phyloP scores from a whole-genome alignment of 2,329 filamentous ascomycete genomes.

The Emergomyces africanus region DNA sequence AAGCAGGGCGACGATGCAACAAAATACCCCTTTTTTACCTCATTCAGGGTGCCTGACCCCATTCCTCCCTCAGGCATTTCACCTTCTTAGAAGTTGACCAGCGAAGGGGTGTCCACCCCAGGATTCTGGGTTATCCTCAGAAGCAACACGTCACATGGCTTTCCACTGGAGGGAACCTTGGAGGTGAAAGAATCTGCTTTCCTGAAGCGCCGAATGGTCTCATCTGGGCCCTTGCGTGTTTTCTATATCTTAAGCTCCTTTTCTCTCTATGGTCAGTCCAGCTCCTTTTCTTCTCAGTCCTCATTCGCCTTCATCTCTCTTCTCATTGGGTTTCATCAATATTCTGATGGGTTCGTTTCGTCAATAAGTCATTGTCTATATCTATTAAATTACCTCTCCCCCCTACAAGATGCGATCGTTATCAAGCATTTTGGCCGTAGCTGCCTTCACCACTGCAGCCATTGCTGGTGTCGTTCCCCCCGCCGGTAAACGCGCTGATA shows the following conservation, averaged over 20 bases:
- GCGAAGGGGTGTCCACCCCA: too few species aligned
- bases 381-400: neutral
- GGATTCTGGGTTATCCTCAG: neutral
- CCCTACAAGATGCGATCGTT: neutral
- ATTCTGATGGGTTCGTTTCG: too few species aligned
- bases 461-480: constrained; percentile 12
- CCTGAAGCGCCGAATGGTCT: neutral
- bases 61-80: neutral
- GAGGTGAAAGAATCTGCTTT: neutral
- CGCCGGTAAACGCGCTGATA: constrained; percentile 13
- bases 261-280: neutral
- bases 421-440: constrained; percentile 13
- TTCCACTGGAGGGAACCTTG: neutral
- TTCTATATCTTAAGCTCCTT: neutral
- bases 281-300: neutral
- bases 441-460: constrained; percentile 10
- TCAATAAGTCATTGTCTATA: neutral
- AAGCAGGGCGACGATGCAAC: neutral
- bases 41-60: neutral
- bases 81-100: neutral
- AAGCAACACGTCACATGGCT: neutral
- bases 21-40: neutral
- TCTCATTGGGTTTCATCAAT: neutral
- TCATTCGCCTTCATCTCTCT: neutral
- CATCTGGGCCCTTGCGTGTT: neutral